A percentile compares a stretch with the other conserved stretches of the same genome.
phyloP scores from a whole-genome alignment of 1,284 basidiomycete genomes.

The Puccinia hordei region DNA sequence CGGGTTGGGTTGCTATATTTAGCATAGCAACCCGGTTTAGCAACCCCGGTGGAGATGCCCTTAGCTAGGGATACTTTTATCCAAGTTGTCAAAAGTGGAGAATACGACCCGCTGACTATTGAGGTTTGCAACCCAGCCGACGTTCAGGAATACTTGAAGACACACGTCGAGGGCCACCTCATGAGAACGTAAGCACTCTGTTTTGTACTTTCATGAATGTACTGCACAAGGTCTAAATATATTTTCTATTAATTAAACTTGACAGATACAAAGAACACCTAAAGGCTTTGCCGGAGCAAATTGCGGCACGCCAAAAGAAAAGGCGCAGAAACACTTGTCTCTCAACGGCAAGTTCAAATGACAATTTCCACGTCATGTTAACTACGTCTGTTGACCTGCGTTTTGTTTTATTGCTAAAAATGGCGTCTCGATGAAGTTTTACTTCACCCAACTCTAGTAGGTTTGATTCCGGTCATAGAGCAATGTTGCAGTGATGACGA shows the following conservation, averaged over 20 bases:
- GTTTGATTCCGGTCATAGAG: not conserved
- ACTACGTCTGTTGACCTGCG: not conserved
- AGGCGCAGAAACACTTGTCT: not conserved
- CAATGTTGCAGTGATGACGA: slow-evolving; percentile 4
- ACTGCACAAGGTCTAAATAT: not conserved
- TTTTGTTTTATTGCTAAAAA: not conserved
- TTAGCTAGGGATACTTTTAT: slow-evolving; percentile 10
- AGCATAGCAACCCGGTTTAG: too few relatives aligned
- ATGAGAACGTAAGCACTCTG: not conserved
- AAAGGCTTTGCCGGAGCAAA: not conserved
- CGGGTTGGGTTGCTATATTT: too few relatives aligned
- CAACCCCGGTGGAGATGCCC: too few relatives aligned
- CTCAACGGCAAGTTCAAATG: not conserved
- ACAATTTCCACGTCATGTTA: not conserved
- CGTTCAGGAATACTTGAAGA: not conserved
- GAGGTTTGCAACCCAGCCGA: not conserved
- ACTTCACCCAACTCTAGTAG: not conserved
- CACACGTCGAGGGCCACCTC: not conserved
- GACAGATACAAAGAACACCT: not conserved
- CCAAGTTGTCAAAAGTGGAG: not conserved
- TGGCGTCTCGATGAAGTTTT: not conserved
- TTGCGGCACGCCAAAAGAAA: not conserved
- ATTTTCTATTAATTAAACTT: not conserved
- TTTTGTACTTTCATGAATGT: not conserved
- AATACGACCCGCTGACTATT: slow-evolving; percentile 3